A percentile compares a stretch with the other conserved stretches of the same genome.
Evolutionary conservation across 805 yeast species (phyloP).

Genomic region (Cyberlindnera japonica): DNA sequence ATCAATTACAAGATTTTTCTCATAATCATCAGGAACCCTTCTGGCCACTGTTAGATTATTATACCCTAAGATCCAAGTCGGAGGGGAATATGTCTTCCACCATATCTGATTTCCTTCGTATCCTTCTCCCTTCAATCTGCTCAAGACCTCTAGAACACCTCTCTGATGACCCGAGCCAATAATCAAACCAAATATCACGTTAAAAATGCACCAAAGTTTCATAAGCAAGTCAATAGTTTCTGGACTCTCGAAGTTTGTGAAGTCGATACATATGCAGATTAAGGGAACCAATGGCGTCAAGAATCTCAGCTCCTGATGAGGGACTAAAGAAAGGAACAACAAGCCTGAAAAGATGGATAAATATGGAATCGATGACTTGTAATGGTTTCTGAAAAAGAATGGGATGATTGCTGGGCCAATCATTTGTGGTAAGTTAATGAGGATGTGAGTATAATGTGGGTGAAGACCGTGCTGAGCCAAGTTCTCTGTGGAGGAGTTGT

Average conservation of each 20-base stretch:
- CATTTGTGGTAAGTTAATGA: slow-evolving; percentile 74
- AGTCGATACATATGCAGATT: slow-evolving; percentile 52
- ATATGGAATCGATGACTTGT: slow-evolving; percentile 49
- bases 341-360: slow-evolving; percentile 62
- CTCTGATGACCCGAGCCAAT: slow-evolving; percentile 90
- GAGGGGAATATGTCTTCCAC: slow-evolving; percentile 96
- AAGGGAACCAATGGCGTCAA: slow-evolving; percentile 76
- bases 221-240: slow-evolving; percentile 20
- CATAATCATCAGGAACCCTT: background rate
- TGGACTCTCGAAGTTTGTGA: slow-evolving; percentile 30
- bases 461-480: slow-evolving; percentile 81
- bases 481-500: slow-evolving; percentile 60
- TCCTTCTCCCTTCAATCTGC: slow-evolving; percentile 31
- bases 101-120: slow-evolving; percentile 51
- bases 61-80: slow-evolving; percentile 68
- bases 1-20: slow-evolving; percentile 34
- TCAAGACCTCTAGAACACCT: slow-evolving; percentile 73
- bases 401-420: slow-evolving; percentile 68
- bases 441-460: slow-evolving; percentile 66
- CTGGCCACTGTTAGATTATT: slow-evolving; percentile 17
- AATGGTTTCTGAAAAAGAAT: slow-evolving; percentile 33
- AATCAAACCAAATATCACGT: slow-evolving; percentile 50
- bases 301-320: slow-evolving; percentile 94
- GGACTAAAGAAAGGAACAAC: slow-evolving; percentile 59
- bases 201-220: slow-evolving; percentile 60